Evolutionary conservation across 1,284 basidiomycete species (phyloP), one percentile per base, ranked within the genome.

Genomic region (Papiliotrema terrestris): DNA sequence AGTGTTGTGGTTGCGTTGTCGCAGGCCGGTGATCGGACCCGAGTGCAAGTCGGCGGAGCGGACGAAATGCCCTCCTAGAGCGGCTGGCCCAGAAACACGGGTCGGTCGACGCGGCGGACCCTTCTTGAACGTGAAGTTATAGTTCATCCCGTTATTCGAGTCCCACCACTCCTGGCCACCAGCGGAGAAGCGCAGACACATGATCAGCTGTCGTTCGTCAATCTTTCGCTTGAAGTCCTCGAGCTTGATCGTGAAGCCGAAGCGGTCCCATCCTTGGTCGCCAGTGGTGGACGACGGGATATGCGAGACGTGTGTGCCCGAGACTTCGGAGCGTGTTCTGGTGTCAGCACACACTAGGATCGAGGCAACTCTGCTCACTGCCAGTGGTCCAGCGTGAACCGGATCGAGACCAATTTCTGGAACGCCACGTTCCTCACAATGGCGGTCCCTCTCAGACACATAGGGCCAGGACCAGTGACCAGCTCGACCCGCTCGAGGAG

Each of bases 221-320:
- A 93, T 78, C 57, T 82, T 83, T 43, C 80, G 78, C 49, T 83
- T 82, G 67, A 89, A 86, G 64, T 90, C 88, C 60, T 88, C 86
- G 32, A 94, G 80, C 51, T 82, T 84, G 68, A 93, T 84, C 4
- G 69, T 62, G 61, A 80, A 80, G 51, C 69, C 67, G 72, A 80
- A 80, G 37, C 78, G 67, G 59, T 80, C 79, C 78, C 78, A 79
- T 11, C 75, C 74, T 58, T 77, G 69, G 53, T 75, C 73, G 8
- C 71, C 69, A 15, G 73, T 72, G 13, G 73, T 73, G 19, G 66
- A 58, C 20, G 72, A 51, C 1, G 77, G 73, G 19, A 79, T 71
- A 56, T 78, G 75, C n/a, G 65, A 64, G 36, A 77, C 68, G 61
- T 79, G 78, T 8, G 66, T 62, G 9, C 69, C 77, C 17, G 73